Base-by-base conservation (phyloP, 345 rosid species). In the Kandelia obovata region DNA sequence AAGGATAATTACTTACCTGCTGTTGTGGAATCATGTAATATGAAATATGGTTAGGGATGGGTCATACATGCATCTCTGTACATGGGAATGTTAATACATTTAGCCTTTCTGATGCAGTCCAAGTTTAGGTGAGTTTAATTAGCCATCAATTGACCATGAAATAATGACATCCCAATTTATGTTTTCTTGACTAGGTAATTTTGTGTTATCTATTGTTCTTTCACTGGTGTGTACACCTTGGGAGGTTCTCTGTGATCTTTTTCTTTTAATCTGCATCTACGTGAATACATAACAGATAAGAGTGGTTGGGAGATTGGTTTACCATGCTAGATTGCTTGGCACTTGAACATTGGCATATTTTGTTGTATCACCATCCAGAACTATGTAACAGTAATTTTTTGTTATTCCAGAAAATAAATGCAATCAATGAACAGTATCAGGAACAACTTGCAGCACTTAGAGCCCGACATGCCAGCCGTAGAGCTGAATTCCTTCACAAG, bases 401-500 rank as follows among this genome's bases (percentile, higher is more conserved):
- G 19, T 1, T 65, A 37, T 56, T 77, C 53, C 89, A 92, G 98
- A 92, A 83, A 78, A 72, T 92, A 81, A 87, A 80, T 70, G 75
- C 86, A 35, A 89, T 92, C 61, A 88, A 83, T 73, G 71, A 82
- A 62, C 91, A 80, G 72, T 84, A 88, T 58, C 86, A 83, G 78
- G 94, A 90, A 70, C 87, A 88, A 68, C 81, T 92, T 62, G 75
- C 81, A 67, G 84, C 85, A 28, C 84, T 92, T 32, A 81, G 95
- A 74, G 80, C 85, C 27, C 77, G 84, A 4, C 92, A 88, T 59
- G 81, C 88, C n/a, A 79, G 75, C 73, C 91, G 75, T 20, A 87
- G 91, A 76, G 96, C 88, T 37, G 98, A 88, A 63, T 74, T 87
- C 73, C 86, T 90, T 35, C 79, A 77, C 57, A 88, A 87, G 66